Evolutionary conservation across 169 alveolate genomes (phyloP), one percentile per base, ranked within the genome.

Genomic region (Cryptosporidium ubiquitum): DNA sequence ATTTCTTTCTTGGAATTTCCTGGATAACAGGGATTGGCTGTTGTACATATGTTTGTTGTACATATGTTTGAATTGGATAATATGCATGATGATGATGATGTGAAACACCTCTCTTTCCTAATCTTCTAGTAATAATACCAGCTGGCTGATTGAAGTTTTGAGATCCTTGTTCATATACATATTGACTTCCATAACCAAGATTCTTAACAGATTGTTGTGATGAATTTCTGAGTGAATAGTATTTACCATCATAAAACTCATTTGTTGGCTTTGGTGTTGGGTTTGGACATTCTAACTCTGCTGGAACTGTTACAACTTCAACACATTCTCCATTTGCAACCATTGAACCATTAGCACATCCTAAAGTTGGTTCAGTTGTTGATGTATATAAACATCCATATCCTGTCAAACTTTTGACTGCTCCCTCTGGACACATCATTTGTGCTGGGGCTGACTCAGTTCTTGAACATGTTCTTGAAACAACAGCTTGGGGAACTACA

Each of bases 251-350:
- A 74, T 33, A 74, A 35, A 74, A 37, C 20, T 74, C 58, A 39
- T 31, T 52, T 9, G 70, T 37, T 74, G 61, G 61, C 20, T 69
- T 69, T 44, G 84, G 66, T 6, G 49, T 10, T 37, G 71, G 71
- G 33, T 14, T 33, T 58, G 86, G 86, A 31, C 86, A 74, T 31
- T 74, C 71, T 23, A 74, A 58, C n/a, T 74, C 86, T 58, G 86
- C 86, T 74, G 86, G 86, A 31, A 74, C 71, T 57, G 86, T 74
- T 9, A 74, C 52, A 35, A 74, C 86, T 58, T 74, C 86, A 55
- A 74, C 55, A 39, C 86, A 74, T 29, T 74, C 73, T 4, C 86
- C 86, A 35, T 74, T 74, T 37, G 61, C 47, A n/a, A 74, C 58
- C 86, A 74, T 74, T 55, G 86, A 74, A 18, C 70, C 70, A 74